Base-by-base conservation (phyloP, 2,329 filamentous ascomycete species). In the Mycosphaerella sp. region DNA sequence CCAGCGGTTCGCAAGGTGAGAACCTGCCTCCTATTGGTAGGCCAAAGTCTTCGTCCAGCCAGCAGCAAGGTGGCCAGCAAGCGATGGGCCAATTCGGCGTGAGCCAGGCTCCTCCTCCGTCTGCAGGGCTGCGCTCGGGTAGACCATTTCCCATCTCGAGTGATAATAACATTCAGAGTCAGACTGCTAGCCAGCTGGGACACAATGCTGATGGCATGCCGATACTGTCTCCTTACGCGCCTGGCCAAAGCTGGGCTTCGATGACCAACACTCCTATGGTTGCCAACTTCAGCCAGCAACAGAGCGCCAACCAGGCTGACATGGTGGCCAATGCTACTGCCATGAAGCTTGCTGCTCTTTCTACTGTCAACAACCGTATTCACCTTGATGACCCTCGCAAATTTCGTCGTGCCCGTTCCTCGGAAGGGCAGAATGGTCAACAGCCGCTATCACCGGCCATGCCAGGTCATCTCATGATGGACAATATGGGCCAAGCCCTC, bases 321-420 rank as follows among this genome's bases (percentile, higher is more conserved):
- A 97, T 97, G 91, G 86, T 98, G 52, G 93, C 93, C 53, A 98
- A 97, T 67, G 93, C 93, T 21, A 97, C 93, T 13, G 93, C 93
- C 17, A 98, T 98, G 93, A 98, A 98, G 71, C 80, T 98, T 45
- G 93, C 93, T 41, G 93, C 93, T 14, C 77, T 98, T 41, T 97
- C 91, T 4, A 98, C 93, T 2, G 93, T 98, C 44, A 98, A 97
- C 75, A 98, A 97, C 70, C 87, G 93, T 37, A 95, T 98, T 64
- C 90, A 93, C 46, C 78, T 98, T 53, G 93, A 98, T 64, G 93
- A 98, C 68, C 91, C 94, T 56, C 88, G 90, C 65, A 97, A 97
- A 73, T 97, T 93, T 71, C 88, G 93, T 58, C 87, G 91, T 54
- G 83, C 89, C 59, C 83, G 90, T 54, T 96, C 93, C 18, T 79